Percentiles rank a stretch among this genome's conserved stretches.
Conservation (phyloP, 176 grass and related monocot genomes). For the Rhynchospora pubera region DNA sequence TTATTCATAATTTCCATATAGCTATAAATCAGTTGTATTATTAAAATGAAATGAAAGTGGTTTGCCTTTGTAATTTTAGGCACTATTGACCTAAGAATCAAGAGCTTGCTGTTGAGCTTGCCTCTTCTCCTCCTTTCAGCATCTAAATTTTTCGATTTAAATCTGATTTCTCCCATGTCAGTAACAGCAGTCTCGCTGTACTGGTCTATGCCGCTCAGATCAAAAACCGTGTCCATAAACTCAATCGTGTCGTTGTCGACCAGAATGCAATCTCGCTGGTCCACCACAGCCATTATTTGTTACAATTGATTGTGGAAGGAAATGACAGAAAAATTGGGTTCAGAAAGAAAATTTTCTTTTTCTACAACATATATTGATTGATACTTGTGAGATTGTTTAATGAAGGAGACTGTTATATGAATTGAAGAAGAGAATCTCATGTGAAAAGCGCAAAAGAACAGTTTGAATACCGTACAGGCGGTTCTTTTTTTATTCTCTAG, state of each 20-base stretch:
- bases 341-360: neutral
- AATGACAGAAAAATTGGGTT: neutral
- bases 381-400: neutral
- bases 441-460: constrained; percentile 23
- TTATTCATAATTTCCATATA: neutral
- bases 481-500: neutral
- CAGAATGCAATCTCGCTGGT: constrained; percentile 8
- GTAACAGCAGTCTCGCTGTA: constrained; percentile 12
- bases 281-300: neutral
- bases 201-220: constrained; percentile 19
- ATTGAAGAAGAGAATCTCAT: constrained; percentile 18
- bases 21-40: neutral
- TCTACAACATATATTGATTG: neutral
- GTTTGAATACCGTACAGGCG: neutral
- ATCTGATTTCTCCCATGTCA: constrained; percentile 17
- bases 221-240: constrained; percentile 25
- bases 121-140: constrained; percentile 67
- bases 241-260: constrained; percentile 3
- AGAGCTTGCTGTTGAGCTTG: constrained; percentile 82
- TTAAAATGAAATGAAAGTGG: neutral
- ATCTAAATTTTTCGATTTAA: constrained; percentile 89
- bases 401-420: neutral
- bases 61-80: constrained; percentile 86
- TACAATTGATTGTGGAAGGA: neutral
- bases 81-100: constrained; percentile 66